These are phyloP conservation scores for Staphylotrichum tortipilum DNA, from an alignment of 495 filamentous ascomycete species.

Conservation along the genomic window DNA sequence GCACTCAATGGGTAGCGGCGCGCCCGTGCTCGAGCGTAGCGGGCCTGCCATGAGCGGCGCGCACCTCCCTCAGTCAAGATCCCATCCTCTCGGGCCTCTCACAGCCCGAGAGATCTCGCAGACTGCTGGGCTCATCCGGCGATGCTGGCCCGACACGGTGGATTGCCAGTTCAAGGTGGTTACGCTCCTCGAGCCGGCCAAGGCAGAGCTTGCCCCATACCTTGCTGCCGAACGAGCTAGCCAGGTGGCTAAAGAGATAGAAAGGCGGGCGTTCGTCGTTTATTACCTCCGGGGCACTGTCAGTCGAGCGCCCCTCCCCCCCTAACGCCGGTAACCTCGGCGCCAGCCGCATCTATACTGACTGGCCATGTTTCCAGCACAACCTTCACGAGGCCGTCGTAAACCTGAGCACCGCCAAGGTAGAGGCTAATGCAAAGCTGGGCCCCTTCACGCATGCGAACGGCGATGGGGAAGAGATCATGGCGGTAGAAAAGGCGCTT, in stretches of 20 bases:
- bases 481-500: constrained; percentile 47
- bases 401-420: constrained; percentile 40
- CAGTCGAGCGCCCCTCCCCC: constrained; percentile 17
- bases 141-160: constrained; percentile 41
- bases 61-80: neutral
- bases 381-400: constrained; percentile 61
- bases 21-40: too few relatives aligned
- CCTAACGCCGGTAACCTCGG: neutral
- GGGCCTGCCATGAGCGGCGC: neutral
- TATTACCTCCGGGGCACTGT: constrained; percentile 61
- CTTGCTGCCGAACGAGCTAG: constrained; percentile 22
- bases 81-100: constrained; percentile 54
- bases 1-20: too few relatives aligned
- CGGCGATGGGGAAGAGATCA: constrained; percentile 52
- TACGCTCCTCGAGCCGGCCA: constrained; percentile 57
- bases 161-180: constrained; percentile 56
- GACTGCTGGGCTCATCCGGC: constrained; percentile 34
- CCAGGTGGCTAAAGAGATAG: constrained; percentile 24
- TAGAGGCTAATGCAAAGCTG: constrained; percentile 53
- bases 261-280: constrained; percentile 47
- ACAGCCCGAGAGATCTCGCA: constrained; percentile 47
- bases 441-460: constrained; percentile 49
- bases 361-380: constrained; percentile 32
- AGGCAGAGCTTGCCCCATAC: constrained; percentile 48
- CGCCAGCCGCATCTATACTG: neutral